Percentiles rank a stretch among this genome's conserved stretches.
phyloP scores from a whole-genome alignment of 208 protist species.

The Trypanosoma melophagium region DNA sequence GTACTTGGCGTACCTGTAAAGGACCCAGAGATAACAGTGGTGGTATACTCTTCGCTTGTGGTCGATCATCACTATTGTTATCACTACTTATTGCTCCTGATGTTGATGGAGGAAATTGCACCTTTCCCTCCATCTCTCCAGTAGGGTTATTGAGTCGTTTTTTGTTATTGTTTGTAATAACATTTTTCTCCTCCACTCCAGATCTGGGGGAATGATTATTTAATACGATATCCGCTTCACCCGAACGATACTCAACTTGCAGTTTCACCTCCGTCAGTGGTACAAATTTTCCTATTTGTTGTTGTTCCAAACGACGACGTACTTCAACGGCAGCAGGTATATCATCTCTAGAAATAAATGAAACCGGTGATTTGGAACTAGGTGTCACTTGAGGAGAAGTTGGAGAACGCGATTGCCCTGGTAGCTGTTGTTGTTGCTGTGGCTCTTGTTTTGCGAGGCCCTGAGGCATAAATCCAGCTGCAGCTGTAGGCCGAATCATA shows the following conservation, averaged over 20 bases:
- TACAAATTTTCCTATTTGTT: not conserved
- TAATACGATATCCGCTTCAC: not conserved
- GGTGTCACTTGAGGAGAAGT: not conserved
- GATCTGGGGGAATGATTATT: not conserved
- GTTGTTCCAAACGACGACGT: conserved; percentile 17
- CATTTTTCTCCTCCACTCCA: not conserved
- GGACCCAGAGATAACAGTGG: conserved; percentile 7
- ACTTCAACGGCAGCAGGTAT: conserved; percentile 14
- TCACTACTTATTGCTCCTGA: not conserved
- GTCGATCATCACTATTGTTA: not conserved
- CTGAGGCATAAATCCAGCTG: conserved; percentile 17
- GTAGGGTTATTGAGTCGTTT: not conserved
- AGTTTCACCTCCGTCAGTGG: conserved; percentile 2
- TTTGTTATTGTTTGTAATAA: not conserved
- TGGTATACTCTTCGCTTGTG: conserved; percentile 1
- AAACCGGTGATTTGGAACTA: not conserved
- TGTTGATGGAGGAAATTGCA: not conserved
- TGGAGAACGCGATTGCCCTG: not conserved
- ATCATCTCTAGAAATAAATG: conserved; percentile 10
- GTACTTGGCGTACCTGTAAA: conserved; percentile 2
- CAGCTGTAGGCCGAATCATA: conserved; percentile 16
- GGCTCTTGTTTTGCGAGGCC: not conserved
- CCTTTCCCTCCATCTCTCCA: not conserved
- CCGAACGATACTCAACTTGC: not conserved
- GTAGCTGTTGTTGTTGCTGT: not conserved